Evolutionary conservation across 2,329 filamentous ascomycete species (phyloP), one percentile per base, ranked within the genome.

Genomic region (Sporothrix brasiliensis): DNA sequence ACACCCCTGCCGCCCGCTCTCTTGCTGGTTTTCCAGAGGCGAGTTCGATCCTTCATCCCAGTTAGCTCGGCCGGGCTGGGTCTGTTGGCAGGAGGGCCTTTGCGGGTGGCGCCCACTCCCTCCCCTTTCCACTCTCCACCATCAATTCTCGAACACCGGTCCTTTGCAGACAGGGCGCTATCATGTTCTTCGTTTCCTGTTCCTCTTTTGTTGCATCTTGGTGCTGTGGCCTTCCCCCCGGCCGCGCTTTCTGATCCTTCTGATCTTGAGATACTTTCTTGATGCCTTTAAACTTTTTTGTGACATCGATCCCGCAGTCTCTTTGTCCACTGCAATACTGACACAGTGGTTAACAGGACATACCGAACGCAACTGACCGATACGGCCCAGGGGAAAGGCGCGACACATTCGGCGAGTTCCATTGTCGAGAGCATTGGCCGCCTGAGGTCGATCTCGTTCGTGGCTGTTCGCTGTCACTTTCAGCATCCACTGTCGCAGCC

Each of bases 61-160:
- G 66, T 49, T 69, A 60, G 54, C 44, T 30, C 54, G 67, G 54
- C 50, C 39, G 58, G 27, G 58, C 39, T 63, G 58, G 56, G n/a
- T 24, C 39, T 63, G 58, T 14, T 60, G 54, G 41, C 50, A 34
- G 24, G 24, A 24, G 34, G 34, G 34, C 68, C 60, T 24, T 27
- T 39, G 52, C 41, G 39, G 60, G 34, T 34, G 63, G 52, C 39
- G 50, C 27, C 34, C 53, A 30, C 14, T 54, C 66, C 10, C 16
- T 49, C 52, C 34, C 66, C 66, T 66, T 68, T 39, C 47, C 52
- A 47, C 66, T 68, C 56, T 56, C 65, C 52, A 68, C 66, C 54
- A 52, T 21, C 52, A 11, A 34, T 56, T 34, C 52, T 68, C 52
- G 66, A 68, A 58, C 66, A 21, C 66, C 52, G 47, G 66, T 68